These are phyloP conservation scores for Aureobasidium sp. DNA, from an alignment of 2,329 filamentous ascomycete genomes.

Conservation along the genomic window DNA sequence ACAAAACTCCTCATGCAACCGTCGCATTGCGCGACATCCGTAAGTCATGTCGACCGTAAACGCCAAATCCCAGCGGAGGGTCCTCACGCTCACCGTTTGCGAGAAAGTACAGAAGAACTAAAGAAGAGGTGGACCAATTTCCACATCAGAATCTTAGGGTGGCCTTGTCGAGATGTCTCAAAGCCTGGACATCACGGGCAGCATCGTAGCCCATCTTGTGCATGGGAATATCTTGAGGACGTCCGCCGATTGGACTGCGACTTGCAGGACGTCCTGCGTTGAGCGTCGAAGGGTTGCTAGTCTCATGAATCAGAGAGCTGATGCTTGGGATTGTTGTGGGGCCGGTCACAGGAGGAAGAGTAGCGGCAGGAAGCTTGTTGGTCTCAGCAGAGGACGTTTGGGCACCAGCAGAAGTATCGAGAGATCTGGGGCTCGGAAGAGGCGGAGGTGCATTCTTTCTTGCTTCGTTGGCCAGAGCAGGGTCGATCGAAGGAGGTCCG, in stretches of 20 bases:
- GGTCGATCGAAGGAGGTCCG: not conserved
- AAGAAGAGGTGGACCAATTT: not conserved
- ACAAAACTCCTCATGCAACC: constrained; percentile 1
- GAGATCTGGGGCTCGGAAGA: constrained; percentile 23
- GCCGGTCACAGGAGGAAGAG: constrained; percentile 20
- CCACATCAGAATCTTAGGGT: constrained; percentile 25
- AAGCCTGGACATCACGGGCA: constrained; percentile 30
- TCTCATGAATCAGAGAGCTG: constrained; percentile 34
- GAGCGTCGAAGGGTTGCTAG: constrained; percentile 7
- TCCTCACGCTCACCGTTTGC: not conserved
- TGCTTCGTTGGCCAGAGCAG: constrained; percentile 26
- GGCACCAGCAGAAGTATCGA: not conserved
- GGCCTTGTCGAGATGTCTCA: constrained; percentile 32
- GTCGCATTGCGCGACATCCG: not conserved
- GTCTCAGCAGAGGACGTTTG: not conserved
- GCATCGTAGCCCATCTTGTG: constrained; percentile 34
- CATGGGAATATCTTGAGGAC: constrained; percentile 31
- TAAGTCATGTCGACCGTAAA: not conserved
- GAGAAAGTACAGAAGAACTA: no score
- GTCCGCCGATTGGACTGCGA: constrained; percentile 25
- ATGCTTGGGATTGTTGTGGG: constrained; percentile 48
- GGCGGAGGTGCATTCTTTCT: constrained; percentile 43
- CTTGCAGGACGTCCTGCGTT: constrained; percentile 22
- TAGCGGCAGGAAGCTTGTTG: constrained; percentile 1
- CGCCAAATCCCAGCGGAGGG: not conserved